Evolutionary conservation across 2,329 filamentous ascomycete genomes (phyloP).

Genomic region (Dothistroma septosporum): DNA sequence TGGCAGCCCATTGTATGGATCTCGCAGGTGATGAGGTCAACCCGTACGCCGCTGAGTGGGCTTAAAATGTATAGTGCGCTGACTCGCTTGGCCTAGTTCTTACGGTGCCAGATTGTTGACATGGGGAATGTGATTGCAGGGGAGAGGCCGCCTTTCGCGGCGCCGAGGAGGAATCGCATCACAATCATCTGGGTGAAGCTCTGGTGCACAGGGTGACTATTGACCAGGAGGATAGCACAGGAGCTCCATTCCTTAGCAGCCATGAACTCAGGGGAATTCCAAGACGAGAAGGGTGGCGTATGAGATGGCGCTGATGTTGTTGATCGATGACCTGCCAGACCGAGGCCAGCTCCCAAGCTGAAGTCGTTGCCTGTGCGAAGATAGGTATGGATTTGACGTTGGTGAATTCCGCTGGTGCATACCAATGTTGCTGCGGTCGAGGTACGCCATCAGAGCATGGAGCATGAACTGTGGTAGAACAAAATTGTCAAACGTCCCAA

Average conservation of each 20-base stretch:
- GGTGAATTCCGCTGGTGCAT: too few species aligned
- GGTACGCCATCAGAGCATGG: conserved; percentile 17
- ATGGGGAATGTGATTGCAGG: conserved; percentile 30
- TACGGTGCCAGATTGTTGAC: conserved; percentile 29
- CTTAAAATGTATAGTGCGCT: conserved; percentile 28
- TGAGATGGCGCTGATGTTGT: conserved; percentile 20
- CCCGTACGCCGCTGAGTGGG: conserved; percentile 26
- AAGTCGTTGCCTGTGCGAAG: conserved; percentile 18
- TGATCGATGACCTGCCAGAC: conserved; percentile 19
- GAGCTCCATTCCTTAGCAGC: conserved; percentile 27
- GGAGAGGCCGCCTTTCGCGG: conserved; percentile 30
- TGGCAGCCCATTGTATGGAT: conserved; percentile 31
- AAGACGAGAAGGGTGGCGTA: conserved; percentile 22
- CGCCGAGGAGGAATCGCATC: conserved; percentile 31
- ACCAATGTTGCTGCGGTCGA: conserved; percentile 20
- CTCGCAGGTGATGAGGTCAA: conserved; percentile 28
- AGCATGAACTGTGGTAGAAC: conserved; percentile 19
- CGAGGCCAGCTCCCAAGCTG: conserved; percentile 19
- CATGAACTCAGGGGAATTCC: conserved; percentile 21
- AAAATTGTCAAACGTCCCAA: conserved; percentile 20
- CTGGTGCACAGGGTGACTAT: too few species aligned
- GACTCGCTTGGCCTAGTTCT: conserved; percentile 29
- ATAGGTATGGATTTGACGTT: too few species aligned
- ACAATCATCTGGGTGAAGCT: conserved; percentile 31
- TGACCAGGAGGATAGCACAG: conserved; percentile 22